These are phyloP conservation scores for Paracoccidioides lutzii DNA, from an alignment of 2,329 filamentous ascomycete genomes.

Conservation along the genomic window DNA sequence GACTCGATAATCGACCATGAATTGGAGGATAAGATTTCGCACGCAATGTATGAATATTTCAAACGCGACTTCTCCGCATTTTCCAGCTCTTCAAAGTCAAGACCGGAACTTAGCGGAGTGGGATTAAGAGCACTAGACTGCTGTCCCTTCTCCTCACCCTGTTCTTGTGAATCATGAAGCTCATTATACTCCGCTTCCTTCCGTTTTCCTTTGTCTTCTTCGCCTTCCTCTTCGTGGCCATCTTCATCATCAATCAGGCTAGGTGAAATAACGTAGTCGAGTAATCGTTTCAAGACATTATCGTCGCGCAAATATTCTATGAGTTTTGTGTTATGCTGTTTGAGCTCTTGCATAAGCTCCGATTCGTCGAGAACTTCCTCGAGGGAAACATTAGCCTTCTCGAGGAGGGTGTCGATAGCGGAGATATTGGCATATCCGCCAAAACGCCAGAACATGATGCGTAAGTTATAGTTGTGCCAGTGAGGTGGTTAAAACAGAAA, in stretches of 20 bases:
- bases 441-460: constrained; percentile 98
- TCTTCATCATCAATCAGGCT: constrained; percentile 39
- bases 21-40: constrained; percentile 86
- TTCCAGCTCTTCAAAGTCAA: constrained; percentile 40
- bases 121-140: constrained; percentile 36
- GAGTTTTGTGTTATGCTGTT: constrained; percentile 94
- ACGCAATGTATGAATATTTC: constrained; percentile 85
- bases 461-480: constrained; percentile 25
- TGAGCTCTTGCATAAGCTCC: constrained; percentile 92
- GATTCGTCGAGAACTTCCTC: constrained; percentile 94
- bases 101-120: constrained; percentile 9
- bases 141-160: constrained; percentile 11
- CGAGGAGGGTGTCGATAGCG: constrained; percentile 89
- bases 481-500: neutral
- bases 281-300: constrained; percentile 65
- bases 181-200: constrained; percentile 19
- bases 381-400: constrained; percentile 85
- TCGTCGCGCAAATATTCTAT: constrained; percentile 91
- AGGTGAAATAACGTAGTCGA: constrained; percentile 84
- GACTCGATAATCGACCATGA: constrained; percentile 95
- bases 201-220: constrained; percentile 25
- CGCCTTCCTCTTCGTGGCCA: constrained; percentile 41
- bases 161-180: constrained; percentile 11
- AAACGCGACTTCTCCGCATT: constrained; percentile 82
- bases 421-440: constrained; percentile 97